Evolutionary conservation across 257 asterid species (phyloP).

Genomic region (Buddleja alternifolia): DNA sequence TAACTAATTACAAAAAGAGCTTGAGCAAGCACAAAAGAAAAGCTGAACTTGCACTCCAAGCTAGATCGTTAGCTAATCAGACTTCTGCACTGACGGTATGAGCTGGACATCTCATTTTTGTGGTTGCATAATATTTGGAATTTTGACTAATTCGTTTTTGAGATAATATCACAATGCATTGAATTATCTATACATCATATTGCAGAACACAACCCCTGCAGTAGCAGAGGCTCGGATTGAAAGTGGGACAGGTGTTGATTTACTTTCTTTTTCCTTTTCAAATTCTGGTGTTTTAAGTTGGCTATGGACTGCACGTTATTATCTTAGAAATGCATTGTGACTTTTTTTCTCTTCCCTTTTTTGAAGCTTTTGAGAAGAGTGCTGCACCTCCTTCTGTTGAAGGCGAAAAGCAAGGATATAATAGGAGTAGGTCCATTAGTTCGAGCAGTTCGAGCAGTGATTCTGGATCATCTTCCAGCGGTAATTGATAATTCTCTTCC

Average conservation of each 20-base stretch:
- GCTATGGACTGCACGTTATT: not conserved
- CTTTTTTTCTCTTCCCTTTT: not conserved
- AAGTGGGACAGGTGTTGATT: conserved; percentile 45
- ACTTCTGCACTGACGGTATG: conserved; percentile 51
- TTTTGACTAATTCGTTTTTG: not conserved
- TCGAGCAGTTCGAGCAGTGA: conserved; percentile 95
- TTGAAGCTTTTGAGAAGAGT: conserved; percentile 46
- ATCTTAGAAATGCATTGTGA: conserved; percentile 23
- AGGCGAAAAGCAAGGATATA: conserved; percentile 48
- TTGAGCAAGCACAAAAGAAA: conserved; percentile 90
- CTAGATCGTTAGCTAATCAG: conserved; percentile 49
- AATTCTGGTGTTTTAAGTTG: not conserved
- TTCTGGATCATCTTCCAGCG: conserved; percentile 90
- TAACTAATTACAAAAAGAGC: conserved; percentile 87
- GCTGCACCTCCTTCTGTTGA: conserved; percentile 40
- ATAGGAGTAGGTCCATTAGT: conserved; percentile 73
- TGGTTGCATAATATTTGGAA: not conserved
- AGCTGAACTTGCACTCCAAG: conserved; percentile 84
- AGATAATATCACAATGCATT: conserved; percentile 6
- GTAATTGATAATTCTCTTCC: conserved; percentile 40
- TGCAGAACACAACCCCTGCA: conserved; percentile 52
- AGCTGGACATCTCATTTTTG: conserved; percentile 11
- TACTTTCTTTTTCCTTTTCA: not conserved
- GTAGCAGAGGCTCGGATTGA: conserved; percentile 41
- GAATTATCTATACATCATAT: conserved; percentile 16